A percentile compares a stretch with the other conserved stretches of the same genome.
phyloP scores from a whole-genome alignment of 2,329 filamentous ascomycete genomes.

The Colletotrichum sp. region DNA sequence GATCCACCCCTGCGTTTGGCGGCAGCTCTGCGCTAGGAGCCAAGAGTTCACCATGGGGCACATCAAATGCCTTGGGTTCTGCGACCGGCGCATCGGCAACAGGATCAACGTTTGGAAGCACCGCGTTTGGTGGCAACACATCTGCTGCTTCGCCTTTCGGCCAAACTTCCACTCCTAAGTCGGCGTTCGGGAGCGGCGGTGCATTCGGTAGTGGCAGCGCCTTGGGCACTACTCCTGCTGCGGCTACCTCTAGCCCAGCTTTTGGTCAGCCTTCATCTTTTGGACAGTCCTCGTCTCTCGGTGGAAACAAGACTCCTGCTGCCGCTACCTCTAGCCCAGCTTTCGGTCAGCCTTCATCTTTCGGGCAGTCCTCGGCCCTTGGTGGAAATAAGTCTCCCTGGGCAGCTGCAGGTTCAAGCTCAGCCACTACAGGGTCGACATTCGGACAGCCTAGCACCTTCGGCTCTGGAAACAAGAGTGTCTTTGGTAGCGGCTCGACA shows the following conservation, averaged over 20 bases:
- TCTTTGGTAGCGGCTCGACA: conserved; percentile 38
- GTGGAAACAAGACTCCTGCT: conserved; percentile 52
- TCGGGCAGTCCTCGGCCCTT: conserved; percentile 56
- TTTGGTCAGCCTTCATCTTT: conserved; percentile 47
- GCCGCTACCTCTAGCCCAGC: conserved; percentile 32
- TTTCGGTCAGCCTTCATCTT: conserved; percentile 43
- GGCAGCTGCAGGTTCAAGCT: conserved; percentile 40
- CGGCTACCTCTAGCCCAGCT: conserved; percentile 33
- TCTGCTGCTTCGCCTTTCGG: conserved; percentile 53
- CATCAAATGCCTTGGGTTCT: conserved; percentile 4
- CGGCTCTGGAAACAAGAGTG: conserved; percentile 37
- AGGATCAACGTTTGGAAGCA: conserved; percentile 48
- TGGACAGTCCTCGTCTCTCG: conserved; percentile 55
- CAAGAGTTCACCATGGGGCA: conserved; percentile 57
- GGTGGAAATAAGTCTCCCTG: conserved; percentile 60
- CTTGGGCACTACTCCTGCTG: conserved; percentile 1
- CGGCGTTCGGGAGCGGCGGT: neutral
- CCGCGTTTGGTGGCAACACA: conserved; percentile 44
- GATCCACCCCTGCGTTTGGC: conserved; percentile 48
- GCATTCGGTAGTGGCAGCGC: neutral
- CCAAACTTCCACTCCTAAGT: conserved; percentile 40
- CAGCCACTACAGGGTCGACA: conserved; percentile 41
- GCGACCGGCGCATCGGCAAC: conserved; percentile 22
- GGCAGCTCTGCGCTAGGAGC: conserved; percentile 53
- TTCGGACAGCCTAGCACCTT: conserved; percentile 61